A percentile compares a stretch with the other conserved stretches of the same genome.
Evolutionary conservation across 371 early-diverging fungal genomes (phyloP).

Genomic region (Chytridium lagenaria): DNA sequence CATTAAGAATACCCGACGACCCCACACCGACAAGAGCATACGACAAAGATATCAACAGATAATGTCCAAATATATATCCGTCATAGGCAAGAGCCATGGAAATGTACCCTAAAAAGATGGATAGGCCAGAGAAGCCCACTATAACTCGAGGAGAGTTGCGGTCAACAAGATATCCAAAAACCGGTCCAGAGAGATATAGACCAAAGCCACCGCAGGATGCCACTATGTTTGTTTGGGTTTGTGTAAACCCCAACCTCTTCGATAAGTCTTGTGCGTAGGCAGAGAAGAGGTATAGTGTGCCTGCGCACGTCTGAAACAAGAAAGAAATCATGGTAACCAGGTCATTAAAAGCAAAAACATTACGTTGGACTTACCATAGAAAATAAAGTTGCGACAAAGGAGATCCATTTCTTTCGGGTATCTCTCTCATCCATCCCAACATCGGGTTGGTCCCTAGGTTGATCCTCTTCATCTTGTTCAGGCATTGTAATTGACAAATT

Average conservation of each 20-base stretch:
- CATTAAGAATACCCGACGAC: slow-evolving; percentile 65
- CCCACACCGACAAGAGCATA: slow-evolving; percentile 70
- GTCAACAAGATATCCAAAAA: slow-evolving; percentile 7
- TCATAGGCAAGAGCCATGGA: slow-evolving; percentile 29
- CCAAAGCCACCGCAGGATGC: slow-evolving; percentile 64
- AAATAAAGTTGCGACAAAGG: not conserved
- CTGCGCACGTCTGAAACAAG: slow-evolving; percentile 46
- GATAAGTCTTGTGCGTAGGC: slow-evolving; percentile 56
- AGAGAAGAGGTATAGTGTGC: slow-evolving; percentile 63
- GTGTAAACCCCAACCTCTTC: slow-evolving; percentile 46
- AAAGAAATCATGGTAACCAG: not conserved
- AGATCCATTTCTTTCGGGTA: not conserved
- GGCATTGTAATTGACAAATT: too few species aligned
- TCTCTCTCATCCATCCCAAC: too few species aligned
- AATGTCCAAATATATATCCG: slow-evolving; percentile 15
- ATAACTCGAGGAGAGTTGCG: not conserved
- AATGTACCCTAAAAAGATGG: slow-evolving; percentile 36
- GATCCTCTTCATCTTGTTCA: too few species aligned
- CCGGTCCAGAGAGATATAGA: slow-evolving; percentile 48
- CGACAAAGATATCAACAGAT: slow-evolving; percentile 48
- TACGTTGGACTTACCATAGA: not conserved
- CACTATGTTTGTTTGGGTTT: slow-evolving; percentile 56
- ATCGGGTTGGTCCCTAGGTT: too few species aligned
- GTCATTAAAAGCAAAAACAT: not conserved
- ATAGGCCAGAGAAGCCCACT: slow-evolving; percentile 15